Base-by-base conservation (phyloP, 495 filamentous ascomycete genomes). In the Penicillium mononematosum region DNA sequence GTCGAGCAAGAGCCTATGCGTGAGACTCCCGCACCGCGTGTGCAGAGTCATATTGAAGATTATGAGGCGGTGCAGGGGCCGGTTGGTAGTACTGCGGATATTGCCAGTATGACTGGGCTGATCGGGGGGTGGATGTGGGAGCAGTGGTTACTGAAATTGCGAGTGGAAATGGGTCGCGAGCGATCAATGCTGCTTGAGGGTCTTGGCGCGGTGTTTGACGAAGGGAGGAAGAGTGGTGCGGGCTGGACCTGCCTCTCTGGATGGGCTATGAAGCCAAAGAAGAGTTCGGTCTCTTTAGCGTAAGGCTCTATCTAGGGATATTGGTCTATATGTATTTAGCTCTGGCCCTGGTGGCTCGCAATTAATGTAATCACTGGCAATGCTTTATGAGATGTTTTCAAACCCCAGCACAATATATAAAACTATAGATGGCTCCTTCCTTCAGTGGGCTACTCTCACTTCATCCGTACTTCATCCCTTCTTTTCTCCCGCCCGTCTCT, bases 71-170 rank as follows among this genome's bases (percentile, higher is more conserved):
- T 88, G 45, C 85, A 86, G 58, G 85, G 83, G 6, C 85, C 86
- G 39, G 79, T 89, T 20, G 92, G 91, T 3, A 89, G 84, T 48
- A 88, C 89, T 1, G 83, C 84, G 22, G 84, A 88, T 61, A 83
- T 83, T 20, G 90, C 91, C 2, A 84, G 79, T 55, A 77, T 96
- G 47, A 86, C 90, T 1, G 91, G 91, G 6, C 65, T 97, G 17
- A 83, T 96, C 5, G 94, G 92, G 12, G 84, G 86, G 25, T 96
- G 93, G 91, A 83, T 86, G 62, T 98, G 93, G 93, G 94, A 98
- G 81, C 88, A 89, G 71, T 98, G 94, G 94, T 81, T 97, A 71
- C 67, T 97, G 58, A 90, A 88, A 72, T 75, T 92, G 64, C 87
- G 92, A 70, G 80, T 85, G 68, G 92, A 96, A 77, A 91, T 89